A percentile compares a stretch with the other conserved stretches of the same genome.
Evolutionary conservation across 192 early-diverging fungal species (phyloP).

Genomic region (Backusella macrospora): DNA sequence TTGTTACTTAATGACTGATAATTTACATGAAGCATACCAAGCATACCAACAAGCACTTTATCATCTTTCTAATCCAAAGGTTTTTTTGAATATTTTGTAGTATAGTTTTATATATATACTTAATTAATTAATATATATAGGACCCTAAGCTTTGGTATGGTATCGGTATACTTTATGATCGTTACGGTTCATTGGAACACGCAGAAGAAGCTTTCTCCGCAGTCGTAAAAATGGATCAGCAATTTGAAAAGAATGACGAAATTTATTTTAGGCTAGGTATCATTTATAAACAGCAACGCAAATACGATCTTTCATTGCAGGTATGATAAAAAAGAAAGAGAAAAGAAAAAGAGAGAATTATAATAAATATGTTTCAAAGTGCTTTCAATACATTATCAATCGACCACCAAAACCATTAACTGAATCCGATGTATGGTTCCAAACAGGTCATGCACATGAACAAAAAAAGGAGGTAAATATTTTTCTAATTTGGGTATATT

Average conservation of each 20-base stretch:
- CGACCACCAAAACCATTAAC: constrained; percentile 93
- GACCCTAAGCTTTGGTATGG: constrained; percentile 99
- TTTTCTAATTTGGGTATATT: background rate
- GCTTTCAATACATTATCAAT: constrained; percentile 87
- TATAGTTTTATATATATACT: no score
- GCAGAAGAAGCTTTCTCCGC: constrained; percentile 97
- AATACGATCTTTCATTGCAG: constrained; percentile 73
- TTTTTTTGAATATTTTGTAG: constrained; percentile 33
- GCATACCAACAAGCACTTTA: constrained; percentile 97
- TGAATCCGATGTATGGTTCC: constrained; percentile 97
- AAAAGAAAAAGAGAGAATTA: background rate
- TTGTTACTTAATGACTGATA: constrained; percentile 96
- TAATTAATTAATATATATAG: constrained; percentile 38
- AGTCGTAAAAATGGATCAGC: constrained; percentile 93
- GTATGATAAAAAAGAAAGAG: constrained; percentile 39
- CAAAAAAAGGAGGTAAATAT: constrained; percentile 81
- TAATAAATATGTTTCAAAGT: constrained; percentile 43
- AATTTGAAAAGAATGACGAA: constrained; percentile 97
- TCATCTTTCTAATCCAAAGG: constrained; percentile 89
- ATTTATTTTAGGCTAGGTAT: constrained; percentile 98
- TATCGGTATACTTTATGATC: constrained; percentile 97
- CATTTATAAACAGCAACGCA: constrained; percentile 94
- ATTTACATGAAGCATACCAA: constrained; percentile 91
- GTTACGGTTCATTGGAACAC: constrained; percentile 95
- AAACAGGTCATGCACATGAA: constrained; percentile 97